phyloP scores from a whole-genome alignment of 2,329 filamentous ascomycete species.

The Sporothrix pseudoabietina region DNA sequence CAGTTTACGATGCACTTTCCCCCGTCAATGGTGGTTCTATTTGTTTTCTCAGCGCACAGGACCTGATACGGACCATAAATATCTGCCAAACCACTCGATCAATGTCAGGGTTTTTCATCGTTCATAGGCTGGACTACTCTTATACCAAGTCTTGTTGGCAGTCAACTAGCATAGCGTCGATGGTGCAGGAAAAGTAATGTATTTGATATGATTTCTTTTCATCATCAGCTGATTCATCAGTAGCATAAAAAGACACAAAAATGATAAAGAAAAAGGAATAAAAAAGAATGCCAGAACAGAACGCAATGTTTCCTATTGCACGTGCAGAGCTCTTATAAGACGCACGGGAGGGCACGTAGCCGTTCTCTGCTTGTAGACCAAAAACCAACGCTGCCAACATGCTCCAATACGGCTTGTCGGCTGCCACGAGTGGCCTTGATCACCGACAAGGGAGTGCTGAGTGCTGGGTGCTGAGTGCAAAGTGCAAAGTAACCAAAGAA shows the following conservation, averaged over 20 bases:
- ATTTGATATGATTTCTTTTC: slow-evolving; percentile 9
- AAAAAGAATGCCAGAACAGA: not conserved
- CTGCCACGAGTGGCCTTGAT: not conserved
- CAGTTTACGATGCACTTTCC: no score
- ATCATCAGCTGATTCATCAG: slow-evolving; percentile 23
- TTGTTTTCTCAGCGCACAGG: no score
- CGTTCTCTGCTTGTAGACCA: not conserved
- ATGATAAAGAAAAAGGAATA: slow-evolving; percentile 7
- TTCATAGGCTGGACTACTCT: not conserved
- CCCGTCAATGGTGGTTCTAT: no score
- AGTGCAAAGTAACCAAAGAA: not conserved
- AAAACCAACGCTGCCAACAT: not conserved
- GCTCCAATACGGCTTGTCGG: not conserved
- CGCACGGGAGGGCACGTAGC: not conserved
- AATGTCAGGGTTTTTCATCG: no score
- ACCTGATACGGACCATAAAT: no score
- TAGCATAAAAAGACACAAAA: slow-evolving; percentile 16
- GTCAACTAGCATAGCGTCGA: not conserved
- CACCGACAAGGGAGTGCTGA: not conserved
- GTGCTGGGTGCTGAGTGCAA: not conserved
- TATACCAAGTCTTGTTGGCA: not conserved
- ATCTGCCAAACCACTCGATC: no score
- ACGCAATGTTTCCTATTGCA: slow-evolving; percentile 13
- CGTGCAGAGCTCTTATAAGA: not conserved
- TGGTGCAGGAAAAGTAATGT: not conserved